phyloP scores from a whole-genome alignment of 345 rosid species.

The Moricandia arvensis region DNA sequence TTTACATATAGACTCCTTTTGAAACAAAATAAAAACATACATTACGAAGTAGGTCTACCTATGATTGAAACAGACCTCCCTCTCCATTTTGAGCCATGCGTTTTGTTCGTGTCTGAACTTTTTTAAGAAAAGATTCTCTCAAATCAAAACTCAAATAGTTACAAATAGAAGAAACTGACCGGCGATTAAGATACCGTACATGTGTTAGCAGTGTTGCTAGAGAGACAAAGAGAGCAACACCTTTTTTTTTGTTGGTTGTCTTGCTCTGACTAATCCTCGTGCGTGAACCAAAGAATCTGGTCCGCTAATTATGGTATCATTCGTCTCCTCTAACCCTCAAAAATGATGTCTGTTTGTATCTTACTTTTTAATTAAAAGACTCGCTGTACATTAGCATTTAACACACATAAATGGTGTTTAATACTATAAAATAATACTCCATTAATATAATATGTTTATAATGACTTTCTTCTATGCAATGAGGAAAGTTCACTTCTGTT shows the following conservation, averaged over 20 bases:
- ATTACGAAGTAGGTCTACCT: not conserved
- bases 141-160: not conserved
- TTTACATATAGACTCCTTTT: not conserved
- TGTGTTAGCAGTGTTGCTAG: slow-evolving; percentile 21
- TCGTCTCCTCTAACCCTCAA: slow-evolving; percentile 36
- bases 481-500: slow-evolving; percentile 25
- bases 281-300: slow-evolving; percentile 27
- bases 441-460: not conserved
- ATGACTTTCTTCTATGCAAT: not conserved
- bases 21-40: not conserved
- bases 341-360: slow-evolving; percentile 21
- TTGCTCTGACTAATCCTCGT: slow-evolving; percentile 4
- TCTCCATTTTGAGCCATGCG: not conserved
- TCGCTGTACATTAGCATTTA: slow-evolving; percentile 15
- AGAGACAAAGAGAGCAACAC: slow-evolving; percentile 2
- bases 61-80: not conserved
- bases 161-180: slow-evolving; percentile 11
- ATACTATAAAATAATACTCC: not conserved
- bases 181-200: slow-evolving; percentile 15
- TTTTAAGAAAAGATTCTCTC: not conserved
- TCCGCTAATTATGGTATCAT: slow-evolving; percentile 30
- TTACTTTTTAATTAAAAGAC: slow-evolving; percentile 4
- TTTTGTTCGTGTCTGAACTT: not conserved
- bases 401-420: not conserved
- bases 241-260: not conserved